Evolutionary conservation across 2,329 filamentous ascomycete species (phyloP).

Genomic region (Xylariomycetidae sp.): DNA sequence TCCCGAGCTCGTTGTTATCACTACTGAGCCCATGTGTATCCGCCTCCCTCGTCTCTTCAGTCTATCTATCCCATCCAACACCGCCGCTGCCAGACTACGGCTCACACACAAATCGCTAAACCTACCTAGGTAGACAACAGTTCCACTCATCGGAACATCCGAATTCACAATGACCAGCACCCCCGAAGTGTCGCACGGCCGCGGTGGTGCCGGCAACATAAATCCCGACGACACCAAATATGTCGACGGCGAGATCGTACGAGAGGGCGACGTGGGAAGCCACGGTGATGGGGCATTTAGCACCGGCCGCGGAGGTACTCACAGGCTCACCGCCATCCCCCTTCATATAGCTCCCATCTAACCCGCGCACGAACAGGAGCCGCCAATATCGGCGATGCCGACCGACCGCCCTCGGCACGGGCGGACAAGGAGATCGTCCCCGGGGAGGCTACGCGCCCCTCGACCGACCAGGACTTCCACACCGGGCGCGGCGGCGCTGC

Average conservation of each 20-base stretch:
- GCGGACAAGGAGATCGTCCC: conserved; percentile 50
- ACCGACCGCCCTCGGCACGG: conserved; percentile 34
- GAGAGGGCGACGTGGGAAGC: conserved; percentile 47
- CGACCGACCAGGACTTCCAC: conserved; percentile 48
- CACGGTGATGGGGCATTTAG: conserved; percentile 56
- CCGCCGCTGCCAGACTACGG: no score
- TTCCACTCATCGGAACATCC: no score
- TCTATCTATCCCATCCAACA: no score
- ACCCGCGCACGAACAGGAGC: conserved; percentile 36
- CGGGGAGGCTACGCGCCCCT: conserved; percentile 44
- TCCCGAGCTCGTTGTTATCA: no score
- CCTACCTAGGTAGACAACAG: no score
- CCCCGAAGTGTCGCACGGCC: conserved; percentile 54
- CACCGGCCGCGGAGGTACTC: conserved; percentile 54
- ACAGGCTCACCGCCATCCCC: background rate
- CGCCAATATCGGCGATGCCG: conserved; percentile 53
- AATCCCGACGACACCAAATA: conserved; percentile 53
- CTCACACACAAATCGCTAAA: no score
- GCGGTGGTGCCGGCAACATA: conserved; percentile 60
- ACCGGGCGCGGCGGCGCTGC: conserved; percentile 57
- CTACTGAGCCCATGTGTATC: no score
- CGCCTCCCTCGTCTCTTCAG: no score
- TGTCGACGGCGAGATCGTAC: conserved; percentile 58
- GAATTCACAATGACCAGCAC: conserved; percentile 25
- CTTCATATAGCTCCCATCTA: background rate